Conservation (phyloP, 192 early-diverging fungal genomes). For the Coemansia sp. region DNA sequence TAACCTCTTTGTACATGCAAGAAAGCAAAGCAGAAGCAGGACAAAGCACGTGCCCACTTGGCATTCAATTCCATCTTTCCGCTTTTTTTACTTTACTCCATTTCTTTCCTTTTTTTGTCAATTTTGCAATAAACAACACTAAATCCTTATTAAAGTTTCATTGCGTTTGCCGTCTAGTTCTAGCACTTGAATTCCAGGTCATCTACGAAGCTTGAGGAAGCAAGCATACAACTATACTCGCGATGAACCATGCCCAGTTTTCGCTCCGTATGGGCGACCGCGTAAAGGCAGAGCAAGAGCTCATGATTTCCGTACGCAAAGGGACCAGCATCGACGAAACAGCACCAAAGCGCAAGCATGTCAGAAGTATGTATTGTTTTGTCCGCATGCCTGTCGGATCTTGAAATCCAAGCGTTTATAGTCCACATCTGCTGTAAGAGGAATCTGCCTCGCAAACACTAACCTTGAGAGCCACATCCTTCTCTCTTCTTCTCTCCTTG, state of each 20-base stretch:
- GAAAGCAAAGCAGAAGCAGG: background rate
- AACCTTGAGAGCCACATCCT: background rate
- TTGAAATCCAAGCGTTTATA: background rate
- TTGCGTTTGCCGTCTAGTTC: background rate
- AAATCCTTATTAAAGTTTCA: background rate
- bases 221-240: background rate
- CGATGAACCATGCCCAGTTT: conserved; percentile 52
- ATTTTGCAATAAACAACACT: background rate
- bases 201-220: background rate
- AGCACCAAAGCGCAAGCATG: conserved; percentile 98
- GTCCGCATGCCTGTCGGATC: background rate
- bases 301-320: conserved; percentile 88
- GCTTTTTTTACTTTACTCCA: background rate
- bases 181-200: background rate
- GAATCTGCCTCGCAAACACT: background rate
- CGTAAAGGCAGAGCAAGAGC: conserved; percentile 82
- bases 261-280: conserved; percentile 63
- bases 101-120: background rate
- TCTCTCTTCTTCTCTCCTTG: background rate
- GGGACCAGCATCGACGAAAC: conserved; percentile 87
- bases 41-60: background rate
- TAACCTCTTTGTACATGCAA: too few relatives aligned
- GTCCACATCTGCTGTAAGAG: background rate
- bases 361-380: conserved; percentile 46
- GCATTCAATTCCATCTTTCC: too few relatives aligned